A percentile compares a stretch with the other conserved stretches of the same genome.
phyloP scores from a whole-genome alignment of 305 asterid genomes.

The Stenogyne calaminthoides region DNA sequence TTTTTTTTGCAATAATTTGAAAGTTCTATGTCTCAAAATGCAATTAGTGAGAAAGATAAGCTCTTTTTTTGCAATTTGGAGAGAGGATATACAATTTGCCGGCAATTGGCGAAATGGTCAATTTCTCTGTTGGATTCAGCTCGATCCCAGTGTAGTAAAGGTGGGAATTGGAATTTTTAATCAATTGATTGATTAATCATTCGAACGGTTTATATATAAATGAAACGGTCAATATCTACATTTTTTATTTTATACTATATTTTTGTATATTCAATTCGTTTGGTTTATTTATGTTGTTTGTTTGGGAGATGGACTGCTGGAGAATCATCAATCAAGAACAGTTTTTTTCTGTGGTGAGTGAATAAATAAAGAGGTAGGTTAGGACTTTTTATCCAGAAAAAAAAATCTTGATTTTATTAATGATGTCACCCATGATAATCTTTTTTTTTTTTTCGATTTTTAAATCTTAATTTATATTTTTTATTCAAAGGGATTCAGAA shows the following conservation, averaged over 20 bases:
- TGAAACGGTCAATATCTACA: neutral
- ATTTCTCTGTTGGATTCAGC: constrained; percentile 11
- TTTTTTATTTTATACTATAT: no score
- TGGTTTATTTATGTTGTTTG: no score
- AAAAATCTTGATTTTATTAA: neutral
- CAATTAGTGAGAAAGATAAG: no score
- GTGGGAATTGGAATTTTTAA: neutral
- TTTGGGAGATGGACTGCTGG: neutral
- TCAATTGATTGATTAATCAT: neutral
- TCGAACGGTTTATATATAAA: neutral
- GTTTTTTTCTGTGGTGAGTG: neutral
- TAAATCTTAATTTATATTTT: neutral
- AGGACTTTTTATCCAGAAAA: neutral
- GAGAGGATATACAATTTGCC: constrained; percentile 19
- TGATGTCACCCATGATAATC: neutral
- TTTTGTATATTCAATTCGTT: constrained; percentile 14
- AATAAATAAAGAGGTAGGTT: neutral
- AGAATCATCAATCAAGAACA: neutral
- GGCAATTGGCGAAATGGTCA: constrained; percentile 40
- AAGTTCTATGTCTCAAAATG: no score
- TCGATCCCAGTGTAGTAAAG: constrained; percentile 9
- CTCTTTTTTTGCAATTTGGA: no score
- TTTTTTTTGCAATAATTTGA: no score
- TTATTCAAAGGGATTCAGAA: neutral
- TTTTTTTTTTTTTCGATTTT: neutral